A percentile compares a stretch with the other conserved stretches of the same genome.
These are phyloP conservation scores for Daldinia caldariorum DNA, from an alignment of 495 filamentous ascomycete genomes.

Conservation along the genomic window DNA sequence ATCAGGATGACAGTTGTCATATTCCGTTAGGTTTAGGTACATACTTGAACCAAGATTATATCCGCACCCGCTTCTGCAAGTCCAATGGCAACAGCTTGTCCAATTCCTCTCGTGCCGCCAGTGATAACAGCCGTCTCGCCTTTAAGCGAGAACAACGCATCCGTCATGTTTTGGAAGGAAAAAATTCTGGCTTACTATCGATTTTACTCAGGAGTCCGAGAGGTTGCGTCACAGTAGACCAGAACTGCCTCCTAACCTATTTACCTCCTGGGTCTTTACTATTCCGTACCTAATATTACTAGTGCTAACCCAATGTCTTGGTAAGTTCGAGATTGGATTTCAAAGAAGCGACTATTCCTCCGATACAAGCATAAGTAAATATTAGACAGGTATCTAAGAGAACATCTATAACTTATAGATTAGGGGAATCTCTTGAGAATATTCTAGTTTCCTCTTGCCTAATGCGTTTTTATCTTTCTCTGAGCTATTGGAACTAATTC, in stretches of 20 bases:
- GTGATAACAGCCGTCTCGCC: conserved; percentile 86
- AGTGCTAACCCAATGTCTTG: neutral
- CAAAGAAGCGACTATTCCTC: conserved; percentile 7
- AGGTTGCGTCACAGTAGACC: neutral
- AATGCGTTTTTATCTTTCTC: neutral
- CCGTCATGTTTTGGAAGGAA: conserved; percentile 29
- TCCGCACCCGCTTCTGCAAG: conserved; percentile 87
- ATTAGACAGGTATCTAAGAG: neutral
- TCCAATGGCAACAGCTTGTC: conserved; percentile 82
- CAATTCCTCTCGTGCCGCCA: conserved; percentile 88
- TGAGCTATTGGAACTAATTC: neutral
- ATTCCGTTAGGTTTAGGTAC: conserved; percentile 3
- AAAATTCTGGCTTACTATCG: neutral
- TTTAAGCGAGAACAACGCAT: conserved; percentile 62
- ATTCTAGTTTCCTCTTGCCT: neutral
- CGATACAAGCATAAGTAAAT: conserved; percentile 1
- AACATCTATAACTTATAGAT: neutral
- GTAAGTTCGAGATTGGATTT: conserved; percentile 10
- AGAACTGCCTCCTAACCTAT: no score
- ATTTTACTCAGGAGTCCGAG: neutral
- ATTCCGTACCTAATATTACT: neutral
- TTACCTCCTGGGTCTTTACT: neutral
- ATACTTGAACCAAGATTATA: conserved; percentile 74
- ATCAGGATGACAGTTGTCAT: neutral
- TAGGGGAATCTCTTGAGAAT: neutral